Conservation (phyloP, 345 rosid genomes). For the Eucalyptus virginea region DNA sequence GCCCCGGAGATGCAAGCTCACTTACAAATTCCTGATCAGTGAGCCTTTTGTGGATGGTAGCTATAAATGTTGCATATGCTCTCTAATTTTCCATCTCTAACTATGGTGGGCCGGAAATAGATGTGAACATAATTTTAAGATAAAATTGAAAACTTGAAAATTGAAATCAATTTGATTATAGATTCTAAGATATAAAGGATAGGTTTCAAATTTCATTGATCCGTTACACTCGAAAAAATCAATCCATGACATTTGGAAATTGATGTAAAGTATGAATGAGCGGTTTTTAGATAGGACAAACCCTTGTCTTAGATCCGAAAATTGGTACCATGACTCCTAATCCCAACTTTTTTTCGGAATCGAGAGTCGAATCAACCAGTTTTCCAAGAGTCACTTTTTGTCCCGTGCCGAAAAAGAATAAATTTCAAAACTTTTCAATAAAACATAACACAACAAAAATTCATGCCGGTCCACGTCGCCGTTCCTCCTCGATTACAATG, state of each 20-base stretch:
- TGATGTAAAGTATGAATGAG: neutral
- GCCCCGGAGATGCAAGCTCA: too few species aligned
- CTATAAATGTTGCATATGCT: too few species aligned
- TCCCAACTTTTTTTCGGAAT: neutral
- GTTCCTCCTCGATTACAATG: fast-evolving
- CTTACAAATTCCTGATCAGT: too few species aligned
- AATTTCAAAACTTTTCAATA: neutral
- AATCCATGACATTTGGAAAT: fast-evolving
- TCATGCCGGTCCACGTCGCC: too few species aligned
- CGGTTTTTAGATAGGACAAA: fast-evolving
- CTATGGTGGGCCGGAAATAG: too few species aligned
- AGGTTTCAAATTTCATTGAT: too few species aligned
- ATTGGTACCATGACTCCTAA: fast-evolving
- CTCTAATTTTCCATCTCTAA: too few species aligned
- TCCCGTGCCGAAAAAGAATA: neutral
- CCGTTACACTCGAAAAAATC: fast-evolving
- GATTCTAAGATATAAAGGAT: fast-evolving
- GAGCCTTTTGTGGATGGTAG: too few species aligned
- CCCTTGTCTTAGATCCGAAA: fast-evolving
- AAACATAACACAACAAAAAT: neutral
- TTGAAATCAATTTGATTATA: too few species aligned
- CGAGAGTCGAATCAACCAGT: fast-evolving
- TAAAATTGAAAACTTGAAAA: too few species aligned
- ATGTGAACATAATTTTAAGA: fast-evolving
- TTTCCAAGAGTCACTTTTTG: neutral